Percentiles rank a stretch among this genome's conserved stretches.
phyloP scores from a whole-genome alignment of 2,329 filamentous ascomycete genomes.

The Rutstroemia sydowiana region DNA sequence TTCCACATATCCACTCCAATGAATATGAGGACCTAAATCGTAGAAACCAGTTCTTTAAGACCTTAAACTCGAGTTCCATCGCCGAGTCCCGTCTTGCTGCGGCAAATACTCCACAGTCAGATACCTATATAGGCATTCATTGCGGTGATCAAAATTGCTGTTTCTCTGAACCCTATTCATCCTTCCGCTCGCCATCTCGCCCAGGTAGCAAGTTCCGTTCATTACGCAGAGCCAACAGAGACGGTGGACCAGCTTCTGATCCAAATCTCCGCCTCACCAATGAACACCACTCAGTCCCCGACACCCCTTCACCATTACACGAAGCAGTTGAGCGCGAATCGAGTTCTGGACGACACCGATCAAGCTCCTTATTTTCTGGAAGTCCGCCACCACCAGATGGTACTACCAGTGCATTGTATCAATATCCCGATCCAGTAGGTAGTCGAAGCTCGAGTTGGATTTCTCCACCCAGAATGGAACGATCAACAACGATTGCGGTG shows the following conservation, averaged over 20 bases:
- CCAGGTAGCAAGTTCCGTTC: not conserved
- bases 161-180: not conserved
- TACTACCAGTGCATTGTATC: not conserved
- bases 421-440: not conserved
- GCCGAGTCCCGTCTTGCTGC: not conserved
- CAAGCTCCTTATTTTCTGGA: not conserved
- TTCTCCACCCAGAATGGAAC: not conserved
- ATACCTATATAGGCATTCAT: slow-evolving; percentile 5
- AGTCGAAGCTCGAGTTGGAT: slow-evolving; percentile 3
- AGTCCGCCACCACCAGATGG: not conserved
- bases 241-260: not conserved
- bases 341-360: not conserved
- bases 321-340: not conserved
- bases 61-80: not conserved
- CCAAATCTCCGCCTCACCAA: not conserved
- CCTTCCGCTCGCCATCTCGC: not conserved
- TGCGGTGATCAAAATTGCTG: slow-evolving; percentile 5
- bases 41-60: not conserved
- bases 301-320: not conserved
- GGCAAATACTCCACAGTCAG: not conserved
- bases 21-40: not conserved
- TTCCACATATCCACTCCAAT: not conserved
- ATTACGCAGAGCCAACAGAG: too few relatives aligned
- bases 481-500: not conserved
- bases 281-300: not conserved